Evolutionary conservation across 805 yeast genomes (phyloP), one percentile per base, ranked within the genome.

Genomic region (Candida rishiriensis): DNA sequence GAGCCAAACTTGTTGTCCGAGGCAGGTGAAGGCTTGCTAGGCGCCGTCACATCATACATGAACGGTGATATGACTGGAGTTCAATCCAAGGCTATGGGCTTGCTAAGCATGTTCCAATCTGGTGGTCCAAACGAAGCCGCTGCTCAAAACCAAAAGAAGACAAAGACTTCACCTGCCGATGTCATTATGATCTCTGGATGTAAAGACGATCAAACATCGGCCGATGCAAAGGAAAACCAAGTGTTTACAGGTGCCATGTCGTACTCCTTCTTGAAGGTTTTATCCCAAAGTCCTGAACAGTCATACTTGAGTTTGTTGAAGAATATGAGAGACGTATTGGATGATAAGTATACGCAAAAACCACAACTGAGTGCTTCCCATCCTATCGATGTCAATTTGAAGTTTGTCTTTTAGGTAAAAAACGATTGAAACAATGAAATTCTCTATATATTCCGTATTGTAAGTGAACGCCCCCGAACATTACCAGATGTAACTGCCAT

Each of bases 181-280:
- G 83, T 79, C 14, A 74, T 85, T 18, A 73, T 76, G 60, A 63
- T 84, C 42, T 77, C 85, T 8, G 90, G 90, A 2, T 84, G 89
- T 49, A 83, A 83, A 59, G 90, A 84, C 61, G 71, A 73, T 46
- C 90, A 84, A 65, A 84, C 90, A 0, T 75, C 81, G 39, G 90
- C 90, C n/a, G 90, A 84, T 61, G 81, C 90, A 1, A 66, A 66
- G 14, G 84, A 81, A 55, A 78, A 75, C 40, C 86, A 86, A 15
- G 66, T 65, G 16, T 73, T 78, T 29, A 82, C 88, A 0, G 90
- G 90, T 40, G 90, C 90, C 7, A 81, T 84, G 87, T 79, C 86
- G 3, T 82, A 76, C 61, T 78, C 89, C 3, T 84, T 84, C 55
- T 68, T 83, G 33, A 69, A 71, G 46, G 87, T 81, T 18, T 64